These are phyloP conservation scores for Babesia bovis DNA, from an alignment of 169 alveolate genomes.

Conservation along the genomic window DNA sequence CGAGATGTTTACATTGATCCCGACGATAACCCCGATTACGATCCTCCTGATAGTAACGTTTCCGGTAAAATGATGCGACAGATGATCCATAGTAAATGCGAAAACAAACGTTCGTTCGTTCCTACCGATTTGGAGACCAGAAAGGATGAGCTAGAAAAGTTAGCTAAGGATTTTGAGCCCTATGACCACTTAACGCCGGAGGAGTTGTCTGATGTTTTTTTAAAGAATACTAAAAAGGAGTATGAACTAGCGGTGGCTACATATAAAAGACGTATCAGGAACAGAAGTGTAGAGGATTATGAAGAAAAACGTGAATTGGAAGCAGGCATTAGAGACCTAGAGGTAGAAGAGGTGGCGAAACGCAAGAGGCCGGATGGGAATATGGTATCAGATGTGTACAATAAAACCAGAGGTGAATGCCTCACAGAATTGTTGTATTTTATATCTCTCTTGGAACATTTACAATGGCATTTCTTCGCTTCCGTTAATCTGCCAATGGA, in stretches of 20 bases:
- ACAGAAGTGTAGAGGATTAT: slow-evolving; percentile 14
- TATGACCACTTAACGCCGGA: slow-evolving; percentile 45
- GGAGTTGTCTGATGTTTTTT: slow-evolving; percentile 26
- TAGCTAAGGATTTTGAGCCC: slow-evolving; percentile 45
- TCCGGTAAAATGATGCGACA: slow-evolving; percentile 24
- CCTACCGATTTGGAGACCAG: slow-evolving; percentile 45
- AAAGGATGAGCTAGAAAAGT: background rate
- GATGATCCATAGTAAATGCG: slow-evolving; percentile 1
- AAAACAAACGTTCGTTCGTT: slow-evolving; percentile 8
- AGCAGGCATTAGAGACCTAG: no score
- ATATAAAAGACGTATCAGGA: slow-evolving; percentile 19
- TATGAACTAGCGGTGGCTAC: slow-evolving; percentile 44
- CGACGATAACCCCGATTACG: slow-evolving; percentile 53
- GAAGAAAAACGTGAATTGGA: background rate
- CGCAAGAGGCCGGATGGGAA: background rate
- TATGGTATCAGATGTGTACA: background rate
- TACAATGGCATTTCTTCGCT: slow-evolving; percentile 36
- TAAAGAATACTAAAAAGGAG: slow-evolving; percentile 35
- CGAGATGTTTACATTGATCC: slow-evolving; percentile 35
- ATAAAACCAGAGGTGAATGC: background rate
- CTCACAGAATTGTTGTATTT: no score
- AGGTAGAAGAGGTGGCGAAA: background rate
- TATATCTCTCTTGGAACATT: slow-evolving; percentile 22
- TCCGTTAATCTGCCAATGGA: slow-evolving; percentile 27
- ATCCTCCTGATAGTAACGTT: slow-evolving; percentile 27